Base-by-base conservation (phyloP, 306 rosid species). In the Fragaria vesca region DNA sequence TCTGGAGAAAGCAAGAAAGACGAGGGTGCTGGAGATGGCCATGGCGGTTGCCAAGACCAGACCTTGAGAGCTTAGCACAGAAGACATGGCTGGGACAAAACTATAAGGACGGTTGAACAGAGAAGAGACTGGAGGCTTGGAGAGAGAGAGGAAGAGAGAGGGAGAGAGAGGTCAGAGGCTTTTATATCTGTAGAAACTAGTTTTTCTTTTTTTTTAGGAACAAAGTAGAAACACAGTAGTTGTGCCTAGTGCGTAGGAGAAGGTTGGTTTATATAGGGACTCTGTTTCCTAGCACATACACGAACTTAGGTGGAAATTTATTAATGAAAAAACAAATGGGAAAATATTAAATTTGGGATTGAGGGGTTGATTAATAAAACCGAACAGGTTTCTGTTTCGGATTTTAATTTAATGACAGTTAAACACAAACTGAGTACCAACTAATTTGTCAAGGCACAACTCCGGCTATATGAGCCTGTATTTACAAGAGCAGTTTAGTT, bases 41-140 rank as follows among this genome's bases (percentile, higher is more conserved):
- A 86, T 83, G 78, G 87, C 82, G 0, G 89, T 83, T 30, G 86
- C 90, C 12, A 86, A 20, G 34, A 83, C 87, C 46, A 86, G 62
- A 67, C 76, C 82, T 52, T 83, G 90, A 2, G 87, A 81, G 51
- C 81, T 69, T 6, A 83, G 60, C 43, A 83, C 74, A 6, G 82
- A 76, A 67, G 87, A 86, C 89, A 86, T 83, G 80, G 42, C 13
- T 9, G 26, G 9, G 12, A 38, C 18, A 38, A 24, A 42, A 26
- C 20, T 9, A 3, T 34, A 4, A 46, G 62, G 40, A 50, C 17
- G 28, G n/a, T 78, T 52, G 4, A 17, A 48, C 10, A 36, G 10
- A 30, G 73, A 26, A 42, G 38, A 11, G 50, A 1, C 12, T 57
- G 18, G 26, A 43, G 58, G 30, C 46, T 63, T 12, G 4, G 13